These are phyloP conservation scores for Tetrapisispora nanseiensis DNA, from an alignment of 805 yeast genomes.

Conservation along the genomic window DNA sequence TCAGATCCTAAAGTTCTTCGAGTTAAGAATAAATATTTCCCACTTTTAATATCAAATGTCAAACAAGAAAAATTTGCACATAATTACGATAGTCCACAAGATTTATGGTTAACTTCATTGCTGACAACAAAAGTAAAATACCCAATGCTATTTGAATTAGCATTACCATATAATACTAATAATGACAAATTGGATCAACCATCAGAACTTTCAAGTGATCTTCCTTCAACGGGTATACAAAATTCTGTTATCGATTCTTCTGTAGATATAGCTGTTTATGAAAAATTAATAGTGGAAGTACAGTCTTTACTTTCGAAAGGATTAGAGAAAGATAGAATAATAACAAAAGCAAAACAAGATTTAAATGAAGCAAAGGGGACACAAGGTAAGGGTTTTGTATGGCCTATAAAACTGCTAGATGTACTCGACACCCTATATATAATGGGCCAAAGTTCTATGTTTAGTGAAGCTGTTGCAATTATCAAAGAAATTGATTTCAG, in stretches of 20 bases:
- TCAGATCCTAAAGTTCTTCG: slow-evolving; percentile 16
- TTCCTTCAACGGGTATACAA: neutral
- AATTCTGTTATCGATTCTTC: slow-evolving; percentile 2
- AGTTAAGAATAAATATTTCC: slow-evolving; percentile 34
- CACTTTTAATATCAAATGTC: slow-evolving; percentile 23
- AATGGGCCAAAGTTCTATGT: slow-evolving; percentile 35
- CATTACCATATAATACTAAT: slow-evolving; percentile 11
- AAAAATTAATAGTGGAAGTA: slow-evolving; percentile 26
- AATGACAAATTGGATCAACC: neutral
- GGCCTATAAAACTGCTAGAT: slow-evolving; percentile 44
- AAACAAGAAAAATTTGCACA: slow-evolving; percentile 14
- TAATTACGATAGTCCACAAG: slow-evolving; percentile 6
- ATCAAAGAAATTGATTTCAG: slow-evolving; percentile 34
- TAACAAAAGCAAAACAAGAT: slow-evolving; percentile 1
- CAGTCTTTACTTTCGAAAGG: slow-evolving; percentile 32
- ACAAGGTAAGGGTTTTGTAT: slow-evolving; percentile 10
- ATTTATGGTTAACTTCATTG: slow-evolving; percentile 5
- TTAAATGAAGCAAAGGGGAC: neutral
- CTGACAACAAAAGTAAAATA: slow-evolving; percentile 18
- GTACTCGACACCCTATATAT: slow-evolving; percentile 42
- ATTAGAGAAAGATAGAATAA: slow-evolving; percentile 29
- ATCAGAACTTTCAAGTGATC: neutral
- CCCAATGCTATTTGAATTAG: slow-evolving; percentile 20
- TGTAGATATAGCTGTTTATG: slow-evolving; percentile 4
- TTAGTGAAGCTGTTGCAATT: slow-evolving; percentile 30